Conservation (phyloP, 768 basidiomycete species). For the Chlorophyllum brunneum region DNA sequence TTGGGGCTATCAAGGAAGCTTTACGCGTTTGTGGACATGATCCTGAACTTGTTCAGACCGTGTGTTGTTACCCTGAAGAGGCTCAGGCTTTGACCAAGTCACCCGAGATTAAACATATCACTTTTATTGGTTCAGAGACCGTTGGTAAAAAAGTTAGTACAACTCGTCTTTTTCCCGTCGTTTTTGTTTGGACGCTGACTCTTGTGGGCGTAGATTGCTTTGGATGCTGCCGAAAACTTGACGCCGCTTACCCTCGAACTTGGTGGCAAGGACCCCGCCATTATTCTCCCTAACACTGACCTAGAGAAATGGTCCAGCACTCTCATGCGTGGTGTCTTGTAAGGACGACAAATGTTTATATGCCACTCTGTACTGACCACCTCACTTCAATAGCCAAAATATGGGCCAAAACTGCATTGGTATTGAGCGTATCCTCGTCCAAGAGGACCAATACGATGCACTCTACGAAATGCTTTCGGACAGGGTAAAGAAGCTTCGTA, state of each 20-base stretch:
- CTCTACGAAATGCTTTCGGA: slow-evolving; percentile 63
- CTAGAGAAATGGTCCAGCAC: slow-evolving; percentile 74
- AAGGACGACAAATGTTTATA: slow-evolving; percentile 27
- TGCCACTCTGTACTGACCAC: neutral
- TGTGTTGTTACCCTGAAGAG: slow-evolving; percentile 86
- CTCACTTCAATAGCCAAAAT: slow-evolving; percentile 61
- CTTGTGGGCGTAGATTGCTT: slow-evolving; percentile 53
- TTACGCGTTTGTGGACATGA: slow-evolving; percentile 81
- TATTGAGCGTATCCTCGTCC: slow-evolving; percentile 90
- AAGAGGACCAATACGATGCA: slow-evolving; percentile 69
- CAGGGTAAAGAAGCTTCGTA: slow-evolving; percentile 66
- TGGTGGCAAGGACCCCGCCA: slow-evolving; percentile 91
- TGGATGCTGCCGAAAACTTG: slow-evolving; percentile 79
- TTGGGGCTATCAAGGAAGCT: slow-evolving; percentile 73
- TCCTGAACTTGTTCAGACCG: slow-evolving; percentile 84
- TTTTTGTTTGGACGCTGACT: neutral
- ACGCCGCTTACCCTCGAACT: slow-evolving; percentile 93
- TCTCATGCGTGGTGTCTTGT: slow-evolving; percentile 93
- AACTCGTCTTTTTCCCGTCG: neutral
- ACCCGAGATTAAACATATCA: slow-evolving; percentile 85
- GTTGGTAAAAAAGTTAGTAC: slow-evolving; percentile 65
- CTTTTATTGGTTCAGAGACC: slow-evolving; percentile 83
- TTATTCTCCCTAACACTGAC: slow-evolving; percentile 85
- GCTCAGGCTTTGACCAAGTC: slow-evolving; percentile 80
- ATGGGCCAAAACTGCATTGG: slow-evolving; percentile 97